A percentile compares a stretch with the other conserved stretches of the same genome.
phyloP scores from a whole-genome alignment of 2,329 filamentous ascomycete genomes.

The Microdochium paspali region DNA sequence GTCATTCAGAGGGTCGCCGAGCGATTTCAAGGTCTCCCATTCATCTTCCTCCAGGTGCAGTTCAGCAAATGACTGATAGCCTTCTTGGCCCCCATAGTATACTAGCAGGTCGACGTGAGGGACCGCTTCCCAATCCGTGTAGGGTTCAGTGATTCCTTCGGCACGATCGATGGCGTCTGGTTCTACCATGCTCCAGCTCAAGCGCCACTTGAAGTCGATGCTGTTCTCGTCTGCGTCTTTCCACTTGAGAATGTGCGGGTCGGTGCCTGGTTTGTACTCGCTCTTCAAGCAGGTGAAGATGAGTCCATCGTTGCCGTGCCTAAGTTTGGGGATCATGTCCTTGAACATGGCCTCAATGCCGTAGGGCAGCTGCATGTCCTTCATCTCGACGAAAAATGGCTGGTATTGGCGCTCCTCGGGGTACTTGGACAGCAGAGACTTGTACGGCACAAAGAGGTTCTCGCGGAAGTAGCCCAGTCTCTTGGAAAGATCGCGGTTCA shows the following conservation, averaged over 20 bases:
- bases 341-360: slow-evolving; percentile 88
- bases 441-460: slow-evolving; percentile 64
- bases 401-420: slow-evolving; percentile 61
- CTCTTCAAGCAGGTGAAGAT: slow-evolving; percentile 94
- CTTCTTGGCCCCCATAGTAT: slow-evolving; percentile 45
- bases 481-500: slow-evolving; percentile 76
- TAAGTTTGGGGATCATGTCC: slow-evolving; percentile 70
- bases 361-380: slow-evolving; percentile 83
- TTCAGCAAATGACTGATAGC: slow-evolving; percentile 56
- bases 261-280: slow-evolving; percentile 81
- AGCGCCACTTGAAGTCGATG: slow-evolving; percentile 76
- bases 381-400: slow-evolving; percentile 77
- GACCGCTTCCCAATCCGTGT: slow-evolving; percentile 69
- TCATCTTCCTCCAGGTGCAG: slow-evolving; percentile 66
- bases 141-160: slow-evolving; percentile 53
- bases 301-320: slow-evolving; percentile 90
- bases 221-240: slow-evolving; percentile 94
- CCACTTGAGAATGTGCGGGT: slow-evolving; percentile 94
- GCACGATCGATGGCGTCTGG: slow-evolving; percentile 59
- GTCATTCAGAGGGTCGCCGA: slow-evolving; percentile 71
- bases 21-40: slow-evolving; percentile 72
- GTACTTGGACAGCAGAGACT: slow-evolving; percentile 51
- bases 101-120: slow-evolving; percentile 68
- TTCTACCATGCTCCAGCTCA: slow-evolving; percentile 66
- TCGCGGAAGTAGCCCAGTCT: slow-evolving; percentile 79